A percentile compares a stretch with the other conserved stretches of the same genome.
Conservation (phyloP, 1,284 basidiomycete species). For the Xanthoconium separans region DNA sequence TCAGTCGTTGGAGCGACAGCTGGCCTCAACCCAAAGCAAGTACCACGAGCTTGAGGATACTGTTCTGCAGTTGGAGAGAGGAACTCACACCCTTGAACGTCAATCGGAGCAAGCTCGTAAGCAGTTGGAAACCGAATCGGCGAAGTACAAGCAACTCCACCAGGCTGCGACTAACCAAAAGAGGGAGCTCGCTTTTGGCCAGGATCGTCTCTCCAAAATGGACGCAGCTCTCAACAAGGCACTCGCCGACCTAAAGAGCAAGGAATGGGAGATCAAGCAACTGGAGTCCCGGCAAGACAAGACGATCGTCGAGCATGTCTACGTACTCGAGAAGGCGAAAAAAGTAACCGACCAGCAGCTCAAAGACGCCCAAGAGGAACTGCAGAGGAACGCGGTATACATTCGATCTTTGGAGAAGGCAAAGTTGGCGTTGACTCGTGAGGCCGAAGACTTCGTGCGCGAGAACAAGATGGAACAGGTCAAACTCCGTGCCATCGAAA, state of each 20-base stretch:
- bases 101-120: conserved; percentile 69
- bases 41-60: conserved; percentile 88
- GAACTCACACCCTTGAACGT: conserved; percentile 71
- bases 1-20: conserved; percentile 66
- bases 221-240: conserved; percentile 83
- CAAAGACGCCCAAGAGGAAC: conserved; percentile 74
- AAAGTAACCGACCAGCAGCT: conserved; percentile 93
- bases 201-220: conserved; percentile 70
- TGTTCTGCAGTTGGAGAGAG: conserved; percentile 79
- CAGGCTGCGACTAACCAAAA: conserved; percentile 64
- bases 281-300: conserved; percentile 90
- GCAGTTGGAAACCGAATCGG: conserved; percentile 67
- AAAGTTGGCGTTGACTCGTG: conserved; percentile 72
- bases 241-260: conserved; percentile 74
- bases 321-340: conserved; percentile 97
- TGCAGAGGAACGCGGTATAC: conserved; percentile 72
- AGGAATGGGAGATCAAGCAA: conserved; percentile 86
- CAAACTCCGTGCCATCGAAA: conserved; percentile 67
- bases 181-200: conserved; percentile 65
- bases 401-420: conserved; percentile 85
- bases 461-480: conserved; percentile 75
- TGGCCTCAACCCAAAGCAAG: conserved; percentile 70
- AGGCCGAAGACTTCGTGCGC: conserved; percentile 83
- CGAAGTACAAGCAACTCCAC: conserved; percentile 74
- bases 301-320: conserved; percentile 98